These are phyloP conservation scores for Epichloe bromicola DNA, from an alignment of 2,329 filamentous ascomycete species.

Conservation along the genomic window DNA sequence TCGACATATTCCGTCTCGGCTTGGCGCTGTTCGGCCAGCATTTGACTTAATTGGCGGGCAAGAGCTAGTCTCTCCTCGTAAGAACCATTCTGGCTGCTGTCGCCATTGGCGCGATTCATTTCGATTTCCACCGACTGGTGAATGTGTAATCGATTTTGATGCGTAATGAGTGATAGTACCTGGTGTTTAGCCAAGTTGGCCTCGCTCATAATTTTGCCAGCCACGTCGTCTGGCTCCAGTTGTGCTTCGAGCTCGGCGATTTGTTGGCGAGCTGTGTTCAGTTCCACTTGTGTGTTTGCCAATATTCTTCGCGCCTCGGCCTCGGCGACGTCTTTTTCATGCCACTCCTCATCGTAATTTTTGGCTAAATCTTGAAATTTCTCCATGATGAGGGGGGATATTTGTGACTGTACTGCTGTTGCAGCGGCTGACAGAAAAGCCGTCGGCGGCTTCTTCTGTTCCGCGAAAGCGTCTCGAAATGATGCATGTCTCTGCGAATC, in stretches of 20 bases:
- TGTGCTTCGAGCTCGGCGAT: slow-evolving; percentile 43
- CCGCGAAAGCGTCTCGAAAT: slow-evolving; percentile 36
- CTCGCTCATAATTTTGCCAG: slow-evolving; percentile 36
- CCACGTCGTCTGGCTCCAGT: slow-evolving; percentile 42
- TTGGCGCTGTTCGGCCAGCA: slow-evolving; percentile 45
- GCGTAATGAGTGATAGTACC: slow-evolving; percentile 34
- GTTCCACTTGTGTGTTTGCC: slow-evolving; percentile 53
- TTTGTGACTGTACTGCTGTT: slow-evolving; percentile 54
- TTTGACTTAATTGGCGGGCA: slow-evolving; percentile 41
- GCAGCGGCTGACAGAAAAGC: slow-evolving; percentile 51
- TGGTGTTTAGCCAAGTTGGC: slow-evolving; percentile 36
- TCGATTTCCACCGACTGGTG: slow-evolving; percentile 39
- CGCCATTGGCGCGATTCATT: slow-evolving; percentile 37
- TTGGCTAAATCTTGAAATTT: slow-evolving; percentile 59
- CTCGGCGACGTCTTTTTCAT: slow-evolving; percentile 58
- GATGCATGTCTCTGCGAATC: slow-evolving; percentile 45
- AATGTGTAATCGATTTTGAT: slow-evolving; percentile 39
- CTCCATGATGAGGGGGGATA: slow-evolving; percentile 57
- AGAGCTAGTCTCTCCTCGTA: slow-evolving; percentile 44
- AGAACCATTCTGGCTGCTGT: slow-evolving; percentile 28
- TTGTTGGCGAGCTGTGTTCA: slow-evolving; percentile 46
- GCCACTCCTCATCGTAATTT: slow-evolving; percentile 62
- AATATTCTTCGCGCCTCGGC: slow-evolving; percentile 54
- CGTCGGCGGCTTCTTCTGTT: slow-evolving; percentile 27
- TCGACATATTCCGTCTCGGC: slow-evolving; percentile 57